Conservation (phyloP, 176 grass and related monocot genomes). For the Juncus inflexus region DNA sequence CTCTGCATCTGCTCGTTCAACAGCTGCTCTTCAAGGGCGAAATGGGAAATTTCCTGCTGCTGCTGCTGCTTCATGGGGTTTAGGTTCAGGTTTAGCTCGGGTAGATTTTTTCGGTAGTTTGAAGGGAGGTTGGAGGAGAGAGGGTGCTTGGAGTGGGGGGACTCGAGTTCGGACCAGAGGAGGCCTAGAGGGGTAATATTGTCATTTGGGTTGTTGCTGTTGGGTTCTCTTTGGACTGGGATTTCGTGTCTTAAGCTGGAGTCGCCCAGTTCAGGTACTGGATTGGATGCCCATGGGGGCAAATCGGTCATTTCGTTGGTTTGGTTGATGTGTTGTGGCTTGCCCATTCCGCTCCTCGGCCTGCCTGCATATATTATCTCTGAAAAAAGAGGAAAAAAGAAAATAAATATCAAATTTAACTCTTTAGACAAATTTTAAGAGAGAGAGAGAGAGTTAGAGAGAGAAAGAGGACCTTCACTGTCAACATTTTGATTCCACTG, state of each 20-base stretch:
- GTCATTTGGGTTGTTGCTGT: slow-evolving; percentile 41
- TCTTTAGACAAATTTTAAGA: slow-evolving; percentile 10
- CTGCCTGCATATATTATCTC: slow-evolving; percentile 76
- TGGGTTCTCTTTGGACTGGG: slow-evolving; percentile 15
- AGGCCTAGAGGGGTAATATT: slow-evolving; percentile 85
- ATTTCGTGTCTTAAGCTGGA: slow-evolving; percentile 26
- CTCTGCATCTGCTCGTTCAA: slow-evolving; percentile 55
- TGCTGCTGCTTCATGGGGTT: slow-evolving; percentile 40
- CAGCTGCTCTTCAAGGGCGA: slow-evolving; percentile 68
- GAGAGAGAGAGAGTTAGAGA: background rate
- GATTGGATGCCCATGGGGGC: slow-evolving; percentile 16
- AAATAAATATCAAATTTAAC: slow-evolving; percentile 1
- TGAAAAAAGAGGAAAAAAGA: slow-evolving; percentile 38
- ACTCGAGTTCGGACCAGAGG: slow-evolving; percentile 95
- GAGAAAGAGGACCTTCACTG: slow-evolving; percentile 20
- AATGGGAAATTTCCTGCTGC: slow-evolving; percentile 56
- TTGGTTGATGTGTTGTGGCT: slow-evolving; percentile 28
- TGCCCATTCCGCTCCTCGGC: slow-evolving; percentile 45
- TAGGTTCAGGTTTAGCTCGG: slow-evolving; percentile 48
- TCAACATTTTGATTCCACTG: slow-evolving; percentile 21
- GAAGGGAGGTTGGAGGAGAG: slow-evolving; percentile 71
- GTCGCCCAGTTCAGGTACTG: slow-evolving; percentile 30
- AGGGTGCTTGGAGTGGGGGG: slow-evolving; percentile 68
- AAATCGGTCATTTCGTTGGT: slow-evolving; percentile 15
- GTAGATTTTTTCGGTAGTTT: slow-evolving; percentile 44